Base-by-base conservation (phyloP, 2,329 filamentous ascomycete species). In the Aphanocladium album region DNA sequence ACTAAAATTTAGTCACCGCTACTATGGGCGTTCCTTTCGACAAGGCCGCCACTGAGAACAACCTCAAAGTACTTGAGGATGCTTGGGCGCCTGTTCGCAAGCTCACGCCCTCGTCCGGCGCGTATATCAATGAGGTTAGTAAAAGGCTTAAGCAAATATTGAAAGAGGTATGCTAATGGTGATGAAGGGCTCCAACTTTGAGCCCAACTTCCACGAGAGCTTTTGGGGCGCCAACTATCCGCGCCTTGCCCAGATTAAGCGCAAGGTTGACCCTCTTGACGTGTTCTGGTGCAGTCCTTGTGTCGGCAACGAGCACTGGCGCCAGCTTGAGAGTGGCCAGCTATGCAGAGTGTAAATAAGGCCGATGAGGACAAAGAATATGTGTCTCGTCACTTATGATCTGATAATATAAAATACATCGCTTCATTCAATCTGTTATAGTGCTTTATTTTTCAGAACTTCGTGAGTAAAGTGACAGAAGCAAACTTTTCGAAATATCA, bases 221-320 rank as follows among this genome's bases (percentile, higher is more conserved):
- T 80, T 79, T 63, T 80, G 77, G 76, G 77, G 76, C 0, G 65
- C 66, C 12, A 80, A 82, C 50, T 83, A 83, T 63, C 65, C 72
- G 16, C 71, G 72, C 2, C 67, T 83, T 3, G 64, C 78, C 0
- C 50, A 66, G 14, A 78, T 83, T 57, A 83, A 83, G 69, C 70
- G 71, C 14, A 49, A 63, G 1, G 67, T 79, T n/a, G 80, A 83
- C 62, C 80, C 80, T 0, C 60, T 69, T 0, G 79, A 80, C 55
- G 71, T 82, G 1, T 76, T 83, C 16, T 80, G 79, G 73, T 82
- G 79, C 60, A 65, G 73, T 14, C 74, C 77, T 0, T 82, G 79
- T 58, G 78, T 81, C 0, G 79, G 79, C 0, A 78, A 73, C 57
- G 77, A 80, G 49, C 65, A 67, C 0, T 80, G 77, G 76, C 55